Base-by-base conservation (phyloP, 495 filamentous ascomycete genomes). In the Aspergillus biplanus region DNA sequence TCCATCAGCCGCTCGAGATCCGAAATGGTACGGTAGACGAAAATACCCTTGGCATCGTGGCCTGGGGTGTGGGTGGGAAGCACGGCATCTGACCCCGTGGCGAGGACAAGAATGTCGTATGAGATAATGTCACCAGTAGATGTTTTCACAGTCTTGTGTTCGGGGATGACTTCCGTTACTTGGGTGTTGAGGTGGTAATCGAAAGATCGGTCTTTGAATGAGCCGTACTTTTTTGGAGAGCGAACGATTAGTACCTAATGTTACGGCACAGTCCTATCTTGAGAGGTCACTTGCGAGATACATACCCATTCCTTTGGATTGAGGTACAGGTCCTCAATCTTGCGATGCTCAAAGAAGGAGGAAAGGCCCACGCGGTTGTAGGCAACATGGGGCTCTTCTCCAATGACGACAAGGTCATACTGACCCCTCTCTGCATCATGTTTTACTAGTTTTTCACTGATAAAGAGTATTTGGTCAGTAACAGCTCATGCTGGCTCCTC, bases 361-460 rank as follows among this genome's bases (percentile, higher is more conserved):
- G 93, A 97, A 44, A 98, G 82, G n/a, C 94, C 94, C 21, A 98
- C 94, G 53, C 94, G 90, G 69, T 98, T 98, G 75, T 98, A 98
- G 3, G 94, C 94, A 63, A 97, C 77, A 77, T 98, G 90, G 1
- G 89, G 78, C 71, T 98, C 94, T 69, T 98, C 94, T 69, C 94
- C 94, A 71, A 98, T 91, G 37, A 97, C 93, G 8, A 93, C 80
- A 50, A 98, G 86, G 70, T 96, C 87, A 72, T 91, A 97, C 74
- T 92, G 88, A 35, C 88, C 82, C 62, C 86, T 73, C 65, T 90
- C 87, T 0, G 85, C 85, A 71, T 97, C 93, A 48, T 90, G 86
- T 67, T 97, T 97, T 70, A 97, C 83, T 33, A 97, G 73, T 75
- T 97, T 97, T 75, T 98, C 94, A 64, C 92, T 92, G 37, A 55